Conservation (phyloP, 805 yeast species). For the Osmozyma mogii region DNA sequence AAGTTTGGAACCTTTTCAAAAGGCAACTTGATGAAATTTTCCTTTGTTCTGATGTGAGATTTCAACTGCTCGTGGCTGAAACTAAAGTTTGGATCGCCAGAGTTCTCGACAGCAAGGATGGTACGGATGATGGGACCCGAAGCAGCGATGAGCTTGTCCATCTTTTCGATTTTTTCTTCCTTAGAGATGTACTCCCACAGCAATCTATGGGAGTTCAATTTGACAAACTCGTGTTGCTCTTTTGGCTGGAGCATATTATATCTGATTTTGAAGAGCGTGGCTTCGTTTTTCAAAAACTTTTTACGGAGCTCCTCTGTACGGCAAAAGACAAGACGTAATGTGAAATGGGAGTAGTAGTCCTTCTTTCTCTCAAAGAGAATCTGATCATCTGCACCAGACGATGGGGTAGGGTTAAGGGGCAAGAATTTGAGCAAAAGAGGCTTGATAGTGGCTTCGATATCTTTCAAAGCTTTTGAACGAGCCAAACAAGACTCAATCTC, state of each 20-base stretch:
- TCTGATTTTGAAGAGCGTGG: constrained; percentile 64
- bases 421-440: constrained; percentile 58
- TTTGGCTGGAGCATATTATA: constrained; percentile 51
- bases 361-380: constrained; percentile 60
- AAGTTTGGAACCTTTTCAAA: constrained; percentile 80
- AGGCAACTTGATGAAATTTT: constrained; percentile 74
- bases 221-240: constrained; percentile 70
- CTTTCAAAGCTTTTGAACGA: constrained; percentile 56
- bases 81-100: constrained; percentile 17
- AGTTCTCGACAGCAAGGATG: constrained; percentile 25
- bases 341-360: constrained; percentile 89
- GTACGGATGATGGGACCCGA: constrained; percentile 37
- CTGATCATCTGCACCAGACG: constrained; percentile 26
- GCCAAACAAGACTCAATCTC: constrained; percentile 74
- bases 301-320: constrained; percentile 75
- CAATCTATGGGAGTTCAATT: constrained; percentile 43
- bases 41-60: constrained; percentile 42
- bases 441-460: constrained; percentile 54
- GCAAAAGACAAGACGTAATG: constrained; percentile 82
- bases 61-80: constrained; percentile 44
- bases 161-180: constrained; percentile 49
- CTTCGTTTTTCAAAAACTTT: constrained; percentile 73
- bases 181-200: constrained; percentile 63
- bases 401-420: constrained; percentile 45
- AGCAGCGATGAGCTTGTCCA: constrained; percentile 47